Conservation (phyloP, 805 yeast species). For the Metschnikowia kofuensis region DNA sequence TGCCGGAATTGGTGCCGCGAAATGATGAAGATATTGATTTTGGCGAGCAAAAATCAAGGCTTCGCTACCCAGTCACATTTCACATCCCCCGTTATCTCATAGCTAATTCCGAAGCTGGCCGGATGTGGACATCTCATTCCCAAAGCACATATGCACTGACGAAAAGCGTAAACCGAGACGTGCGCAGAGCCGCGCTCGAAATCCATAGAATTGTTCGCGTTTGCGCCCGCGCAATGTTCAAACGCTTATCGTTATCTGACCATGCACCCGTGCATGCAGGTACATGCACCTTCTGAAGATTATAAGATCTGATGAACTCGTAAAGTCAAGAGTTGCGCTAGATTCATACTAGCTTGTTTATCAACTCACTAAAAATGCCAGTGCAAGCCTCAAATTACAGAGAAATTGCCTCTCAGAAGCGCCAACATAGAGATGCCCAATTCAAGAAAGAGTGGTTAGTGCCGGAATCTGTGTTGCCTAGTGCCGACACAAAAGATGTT, state of each 20-base stretch:
- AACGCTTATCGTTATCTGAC: not conserved
- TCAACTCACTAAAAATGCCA: not conserved
- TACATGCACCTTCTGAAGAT: not conserved
- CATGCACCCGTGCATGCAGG: constrained; percentile 3
- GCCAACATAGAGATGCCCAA: constrained; percentile 37
- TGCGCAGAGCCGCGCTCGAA: not conserved
- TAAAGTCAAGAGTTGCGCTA: no score
- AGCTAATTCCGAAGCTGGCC: not conserved
- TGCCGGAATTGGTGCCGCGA: constrained; percentile 45
- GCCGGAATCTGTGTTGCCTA: constrained; percentile 31
- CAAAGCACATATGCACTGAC: not conserved
- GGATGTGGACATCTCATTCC: not conserved
- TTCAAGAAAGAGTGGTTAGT: constrained; percentile 47
- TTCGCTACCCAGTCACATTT: no score
- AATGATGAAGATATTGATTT: not conserved
- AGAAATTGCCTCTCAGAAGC: constrained; percentile 41
- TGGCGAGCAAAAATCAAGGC: not conserved
- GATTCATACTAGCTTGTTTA: no score
- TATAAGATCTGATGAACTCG: not conserved
- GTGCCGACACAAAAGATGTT: constrained; percentile 34
- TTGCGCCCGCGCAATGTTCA: no score
- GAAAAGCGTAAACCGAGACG: not conserved
- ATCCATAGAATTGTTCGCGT: no score
- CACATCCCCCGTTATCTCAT: no score
- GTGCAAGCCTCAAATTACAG: constrained; percentile 21